These are phyloP conservation scores for Penicillium expansum DNA, from an alignment of 2,329 filamentous ascomycete species.

Conservation along the genomic window DNA sequence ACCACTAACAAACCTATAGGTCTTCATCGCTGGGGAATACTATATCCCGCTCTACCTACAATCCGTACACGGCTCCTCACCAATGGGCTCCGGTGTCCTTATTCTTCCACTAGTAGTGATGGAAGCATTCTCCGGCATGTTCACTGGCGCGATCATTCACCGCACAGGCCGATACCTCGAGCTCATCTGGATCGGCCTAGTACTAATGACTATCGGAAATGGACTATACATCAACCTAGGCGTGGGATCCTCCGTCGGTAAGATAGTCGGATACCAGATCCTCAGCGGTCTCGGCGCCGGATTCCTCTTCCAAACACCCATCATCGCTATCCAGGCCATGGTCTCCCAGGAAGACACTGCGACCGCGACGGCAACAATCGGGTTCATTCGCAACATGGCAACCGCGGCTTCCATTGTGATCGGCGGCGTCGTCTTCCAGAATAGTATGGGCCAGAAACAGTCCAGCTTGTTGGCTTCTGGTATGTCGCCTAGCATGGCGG, in stretches of 20 bases:
- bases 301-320: slow-evolving; percentile 54
- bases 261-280: slow-evolving; percentile 51
- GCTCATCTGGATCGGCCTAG: slow-evolving; percentile 46
- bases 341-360: slow-evolving; percentile 51
- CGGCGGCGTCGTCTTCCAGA: slow-evolving; percentile 77
- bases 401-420: slow-evolving; percentile 68
- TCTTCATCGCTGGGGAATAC: slow-evolving; percentile 65
- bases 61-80: slow-evolving; percentile 59
- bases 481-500: slow-evolving; percentile 23
- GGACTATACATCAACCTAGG: slow-evolving; percentile 48
- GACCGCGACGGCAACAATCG: slow-evolving; percentile 52
- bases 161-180: slow-evolving; percentile 51
- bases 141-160: slow-evolving; percentile 50
- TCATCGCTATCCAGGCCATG: slow-evolving; percentile 56
- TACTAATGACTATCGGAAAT: slow-evolving; percentile 46
- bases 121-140: slow-evolving; percentile 47
- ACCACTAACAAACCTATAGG: slow-evolving; percentile 37
- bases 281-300: slow-evolving; percentile 53
- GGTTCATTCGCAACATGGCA: slow-evolving; percentile 63
- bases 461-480: slow-evolving; percentile 57
- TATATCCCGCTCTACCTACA: slow-evolving; percentile 75
- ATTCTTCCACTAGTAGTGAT: slow-evolving; percentile 59
- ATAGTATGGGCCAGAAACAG: slow-evolving; percentile 50
- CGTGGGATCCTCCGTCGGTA: slow-evolving; percentile 35
- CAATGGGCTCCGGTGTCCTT: slow-evolving; percentile 58